Percentiles rank a stretch among this genome's conserved stretches.
Conservation (phyloP, 306 rosid species). For the Pyrus betulifolia region DNA sequence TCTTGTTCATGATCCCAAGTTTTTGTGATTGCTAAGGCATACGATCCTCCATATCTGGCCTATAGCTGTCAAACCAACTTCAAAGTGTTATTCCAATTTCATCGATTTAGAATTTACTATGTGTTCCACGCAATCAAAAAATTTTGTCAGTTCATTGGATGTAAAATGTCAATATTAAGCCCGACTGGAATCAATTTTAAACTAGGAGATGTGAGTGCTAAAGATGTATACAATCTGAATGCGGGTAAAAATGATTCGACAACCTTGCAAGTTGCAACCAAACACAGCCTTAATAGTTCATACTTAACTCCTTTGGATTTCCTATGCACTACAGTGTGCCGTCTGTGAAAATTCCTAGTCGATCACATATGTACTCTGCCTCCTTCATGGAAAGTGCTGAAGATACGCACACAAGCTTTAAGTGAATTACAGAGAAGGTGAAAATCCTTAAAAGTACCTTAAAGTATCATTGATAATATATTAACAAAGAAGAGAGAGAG, state of each 20-base stretch:
- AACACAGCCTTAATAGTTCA: neutral
- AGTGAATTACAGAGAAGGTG: neutral
- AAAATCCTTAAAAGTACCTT: neutral
- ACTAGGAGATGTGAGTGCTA: too few relatives aligned
- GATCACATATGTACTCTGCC: slow-evolving; percentile 62
- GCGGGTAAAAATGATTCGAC: too few relatives aligned
- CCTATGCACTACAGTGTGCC: slow-evolving; percentile 73
- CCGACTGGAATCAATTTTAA: too few relatives aligned
- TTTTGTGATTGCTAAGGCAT: neutral
- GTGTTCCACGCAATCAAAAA: too few relatives aligned
- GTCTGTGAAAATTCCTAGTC: slow-evolving; percentile 59
- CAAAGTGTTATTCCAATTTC: neutral
- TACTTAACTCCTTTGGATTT: slow-evolving; percentile 55
- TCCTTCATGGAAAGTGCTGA: slow-evolving; percentile 80
- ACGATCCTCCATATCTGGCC: neutral
- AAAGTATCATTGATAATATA: too few relatives aligned
- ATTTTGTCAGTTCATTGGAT: too few relatives aligned
- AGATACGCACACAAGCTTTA: neutral
- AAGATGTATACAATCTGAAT: too few relatives aligned
- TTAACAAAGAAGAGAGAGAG: too few relatives aligned
- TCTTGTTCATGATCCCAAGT: neutral
- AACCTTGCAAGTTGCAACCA: too few relatives aligned
- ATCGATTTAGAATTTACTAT: neutral
- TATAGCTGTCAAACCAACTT: neutral
- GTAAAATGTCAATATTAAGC: too few relatives aligned